Base-by-base conservation (phyloP, 108 stramenopile species). In the Epithemia pelagica region DNA sequence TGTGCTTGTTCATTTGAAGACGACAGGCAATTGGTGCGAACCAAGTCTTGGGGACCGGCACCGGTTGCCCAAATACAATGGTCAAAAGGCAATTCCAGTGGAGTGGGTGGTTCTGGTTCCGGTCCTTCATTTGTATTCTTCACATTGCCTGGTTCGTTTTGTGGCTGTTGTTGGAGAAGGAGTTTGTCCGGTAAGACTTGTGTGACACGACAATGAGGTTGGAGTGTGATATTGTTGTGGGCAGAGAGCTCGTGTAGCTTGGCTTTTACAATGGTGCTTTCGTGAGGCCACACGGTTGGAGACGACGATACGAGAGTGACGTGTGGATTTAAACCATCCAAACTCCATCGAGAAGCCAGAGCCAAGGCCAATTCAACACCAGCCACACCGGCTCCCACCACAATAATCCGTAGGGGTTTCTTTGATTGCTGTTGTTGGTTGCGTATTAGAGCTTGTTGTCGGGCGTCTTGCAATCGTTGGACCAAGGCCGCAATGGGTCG, bases 341-440 rank as follows among this genome's bases (percentile, higher is more conserved):
- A 46, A 58, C 61, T 63, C 82, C 79, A 94, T 29, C 92, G 84
- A 26, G 82, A 81, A 52, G 66, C 67, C 66, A 97, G 74, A 32
- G 85, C 81, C 67, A 98, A 83, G 69, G 87, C 75, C 28, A 98
- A 74, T 64, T 98, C 97, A 31, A 96, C 86, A 21, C 97, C 97
- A n/a, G 95, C 96, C 28, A 91, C 91, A 10, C 97, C 97, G 52
- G 86, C 97, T 28, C 97, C 97, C 22, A 96, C 86, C 21, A 98
- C 92, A 37, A 94, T 88, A 15, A n/a, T n/a, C n/a, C n/a, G n/a
- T n/a, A n/a, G n/a, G n/a, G n/a, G n/a, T n/a, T n/a, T n/a, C n/a
- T n/a, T 95, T 72, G 28, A 64, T 54, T 32, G 63, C 52, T 37
- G 27, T 1, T 20, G 29, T 2, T 30, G 20, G 65, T 65, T 52